These are phyloP conservation scores for Penicillium pancosmium DNA, from an alignment of 495 filamentous ascomycete species.

Conservation along the genomic window DNA sequence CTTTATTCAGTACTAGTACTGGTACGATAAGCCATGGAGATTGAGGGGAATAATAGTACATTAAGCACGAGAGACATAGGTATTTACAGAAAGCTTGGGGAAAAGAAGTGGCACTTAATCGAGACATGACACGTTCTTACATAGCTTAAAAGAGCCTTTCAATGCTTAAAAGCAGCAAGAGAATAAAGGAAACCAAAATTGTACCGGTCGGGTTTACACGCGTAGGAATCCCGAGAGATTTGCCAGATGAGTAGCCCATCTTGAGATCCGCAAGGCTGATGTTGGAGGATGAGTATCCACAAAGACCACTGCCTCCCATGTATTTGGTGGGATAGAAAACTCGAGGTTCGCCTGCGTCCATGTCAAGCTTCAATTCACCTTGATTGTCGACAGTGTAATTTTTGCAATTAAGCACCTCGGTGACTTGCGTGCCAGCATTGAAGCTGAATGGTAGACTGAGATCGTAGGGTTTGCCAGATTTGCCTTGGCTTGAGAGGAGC, in stretches of 20 bases:
- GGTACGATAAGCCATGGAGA: too few relatives aligned
- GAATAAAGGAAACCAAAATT: background rate
- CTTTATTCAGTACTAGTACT: too few relatives aligned
- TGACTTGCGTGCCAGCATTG: conserved; percentile 32
- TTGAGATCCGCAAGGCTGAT: conserved; percentile 19
- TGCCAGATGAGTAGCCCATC: background rate
- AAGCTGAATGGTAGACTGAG: conserved; percentile 48
- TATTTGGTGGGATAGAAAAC: conserved; percentile 42
- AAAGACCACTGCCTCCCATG: conserved; percentile 42
- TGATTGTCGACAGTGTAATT: conserved; percentile 41
- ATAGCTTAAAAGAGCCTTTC: too few relatives aligned
- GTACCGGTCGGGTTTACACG: too few relatives aligned
- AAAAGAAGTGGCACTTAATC: too few relatives aligned
- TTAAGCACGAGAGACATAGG: too few relatives aligned
- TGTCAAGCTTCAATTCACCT: conserved; percentile 49
- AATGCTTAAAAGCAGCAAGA: background rate
- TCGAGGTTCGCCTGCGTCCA: conserved; percentile 53
- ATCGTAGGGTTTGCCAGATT: conserved; percentile 40
- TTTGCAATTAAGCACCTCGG: conserved; percentile 55
- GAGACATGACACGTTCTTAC: too few relatives aligned
- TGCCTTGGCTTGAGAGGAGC: conserved; percentile 61
- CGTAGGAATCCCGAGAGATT: background rate
- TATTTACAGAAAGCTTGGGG: too few relatives aligned
- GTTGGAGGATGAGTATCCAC: conserved; percentile 29
- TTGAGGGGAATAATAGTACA: too few relatives aligned